Evolutionary conservation across 306 rosid genomes (phyloP).

Genomic region (Lathyrus tuberosus): DNA sequence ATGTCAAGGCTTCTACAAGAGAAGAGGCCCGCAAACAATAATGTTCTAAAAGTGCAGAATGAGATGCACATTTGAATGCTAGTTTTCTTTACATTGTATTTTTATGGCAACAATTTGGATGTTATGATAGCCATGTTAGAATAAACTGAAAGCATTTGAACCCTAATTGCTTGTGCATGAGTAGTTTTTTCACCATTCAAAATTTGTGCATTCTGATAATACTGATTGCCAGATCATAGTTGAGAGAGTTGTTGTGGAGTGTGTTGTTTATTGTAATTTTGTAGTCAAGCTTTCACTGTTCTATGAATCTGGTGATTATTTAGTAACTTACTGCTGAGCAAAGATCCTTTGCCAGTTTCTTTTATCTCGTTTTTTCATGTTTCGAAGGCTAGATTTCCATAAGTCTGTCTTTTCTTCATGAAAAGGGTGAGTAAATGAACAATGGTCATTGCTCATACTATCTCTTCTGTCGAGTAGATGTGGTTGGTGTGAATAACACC

Average conservation of each 20-base stretch:
- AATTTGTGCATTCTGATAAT: slow-evolving; percentile 9
- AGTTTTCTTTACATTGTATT: slow-evolving; percentile 34
- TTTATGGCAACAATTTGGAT: slow-evolving; percentile 37
- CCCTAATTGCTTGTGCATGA: slow-evolving; percentile 37
- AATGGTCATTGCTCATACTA: not conserved
- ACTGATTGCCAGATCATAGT: slow-evolving; percentile 15
- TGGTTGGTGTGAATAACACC: too few relatives aligned
- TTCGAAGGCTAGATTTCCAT: not conserved
- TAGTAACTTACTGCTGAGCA: not conserved
- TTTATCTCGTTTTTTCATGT: not conserved
- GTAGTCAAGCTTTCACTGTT: slow-evolving; percentile 4
- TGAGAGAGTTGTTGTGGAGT: not conserved
- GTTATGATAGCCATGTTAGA: slow-evolving; percentile 32
- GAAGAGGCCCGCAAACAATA: slow-evolving; percentile 59
- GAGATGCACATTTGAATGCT: slow-evolving; percentile 32
- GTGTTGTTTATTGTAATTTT: slow-evolving; percentile 7
- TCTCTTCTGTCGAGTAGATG: too few relatives aligned
- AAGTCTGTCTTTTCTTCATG: not conserved
- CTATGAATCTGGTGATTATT: not conserved
- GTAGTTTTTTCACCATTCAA: slow-evolving; percentile 16
- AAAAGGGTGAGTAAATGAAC: not conserved
- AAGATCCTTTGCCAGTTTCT: not conserved
- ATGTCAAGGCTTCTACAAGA: slow-evolving; percentile 57
- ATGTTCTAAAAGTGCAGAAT: slow-evolving; percentile 36
- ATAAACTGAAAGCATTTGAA: slow-evolving; percentile 40